These are phyloP conservation scores for Corylus americana DNA, from an alignment of 306 rosid genomes.

Conservation along the genomic window DNA sequence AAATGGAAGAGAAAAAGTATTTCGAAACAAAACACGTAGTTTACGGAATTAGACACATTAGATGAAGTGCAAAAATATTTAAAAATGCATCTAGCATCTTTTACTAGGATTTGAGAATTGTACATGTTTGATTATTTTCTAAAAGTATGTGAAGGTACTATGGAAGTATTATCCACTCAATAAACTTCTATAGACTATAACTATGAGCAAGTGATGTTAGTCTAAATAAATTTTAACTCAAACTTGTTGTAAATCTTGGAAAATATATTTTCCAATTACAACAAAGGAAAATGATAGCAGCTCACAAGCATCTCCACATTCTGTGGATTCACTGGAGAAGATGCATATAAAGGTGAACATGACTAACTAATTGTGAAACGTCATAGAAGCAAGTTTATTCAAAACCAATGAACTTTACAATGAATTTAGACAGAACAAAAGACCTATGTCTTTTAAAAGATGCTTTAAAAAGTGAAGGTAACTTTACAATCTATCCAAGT, in stretches of 20 bases:
- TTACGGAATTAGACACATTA: background rate
- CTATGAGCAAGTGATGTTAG: background rate
- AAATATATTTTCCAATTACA: background rate
- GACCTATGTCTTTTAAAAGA: background rate
- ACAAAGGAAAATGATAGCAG: background rate
- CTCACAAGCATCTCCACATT: background rate
- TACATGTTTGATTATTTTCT: background rate
- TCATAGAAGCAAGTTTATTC: background rate
- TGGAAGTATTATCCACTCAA: background rate
- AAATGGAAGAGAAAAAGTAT: background rate
- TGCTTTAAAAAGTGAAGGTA: background rate
- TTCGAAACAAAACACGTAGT: background rate
- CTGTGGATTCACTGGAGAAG: background rate
- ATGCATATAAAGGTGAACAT: background rate
- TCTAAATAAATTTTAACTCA: background rate
- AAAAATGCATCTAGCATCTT: background rate
- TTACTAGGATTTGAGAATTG: slow-evolving; percentile 1
- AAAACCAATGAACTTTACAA: background rate
- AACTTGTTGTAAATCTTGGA: background rate
- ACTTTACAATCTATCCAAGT: background rate
- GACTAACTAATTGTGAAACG: background rate
- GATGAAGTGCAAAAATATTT: background rate
- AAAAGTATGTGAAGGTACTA: background rate
- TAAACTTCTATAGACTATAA: background rate
- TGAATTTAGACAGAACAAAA: background rate